Evolutionary conservation across 2,329 filamentous ascomycete genomes (phyloP).

Genomic region (Exserohilum turcica): DNA sequence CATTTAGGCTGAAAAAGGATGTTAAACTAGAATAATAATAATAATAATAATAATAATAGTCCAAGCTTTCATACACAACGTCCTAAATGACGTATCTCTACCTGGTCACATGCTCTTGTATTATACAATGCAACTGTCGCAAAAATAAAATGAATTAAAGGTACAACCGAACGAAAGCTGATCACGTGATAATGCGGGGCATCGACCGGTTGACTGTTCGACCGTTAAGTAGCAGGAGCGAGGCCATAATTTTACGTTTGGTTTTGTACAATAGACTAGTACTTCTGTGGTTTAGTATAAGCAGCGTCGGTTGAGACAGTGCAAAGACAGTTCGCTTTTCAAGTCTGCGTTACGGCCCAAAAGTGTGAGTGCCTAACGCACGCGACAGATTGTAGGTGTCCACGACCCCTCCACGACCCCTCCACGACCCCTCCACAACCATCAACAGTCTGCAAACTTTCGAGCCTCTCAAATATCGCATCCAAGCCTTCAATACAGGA

Average conservation of each 20-base stretch:
- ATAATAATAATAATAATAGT: too few relatives aligned
- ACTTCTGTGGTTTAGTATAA: not conserved
- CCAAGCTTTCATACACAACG: too few relatives aligned
- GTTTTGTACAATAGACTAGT: not conserved
- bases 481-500: too few relatives aligned
- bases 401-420: too few relatives aligned
- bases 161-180: not conserved
- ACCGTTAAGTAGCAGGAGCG: not conserved
- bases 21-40: too few relatives aligned
- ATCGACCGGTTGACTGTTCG: not conserved
- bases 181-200: not conserved
- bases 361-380: not conserved
- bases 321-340: not conserved
- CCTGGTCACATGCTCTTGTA: not conserved
- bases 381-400: not conserved
- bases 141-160: not conserved
- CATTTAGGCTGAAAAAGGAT: too few relatives aligned
- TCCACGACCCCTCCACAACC: too few relatives aligned
- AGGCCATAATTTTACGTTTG: not conserved
- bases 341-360: not conserved
- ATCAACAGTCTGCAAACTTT: too few relatives aligned
- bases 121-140: not conserved
- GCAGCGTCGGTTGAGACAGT: not conserved
- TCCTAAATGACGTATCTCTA: too few relatives aligned
- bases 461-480: too few relatives aligned